A percentile compares a stretch with the other conserved stretches of the same genome.
These are phyloP conservation scores for Diaporthe destruens DNA, from an alignment of 2,329 filamentous ascomycete genomes.

Conservation along the genomic window DNA sequence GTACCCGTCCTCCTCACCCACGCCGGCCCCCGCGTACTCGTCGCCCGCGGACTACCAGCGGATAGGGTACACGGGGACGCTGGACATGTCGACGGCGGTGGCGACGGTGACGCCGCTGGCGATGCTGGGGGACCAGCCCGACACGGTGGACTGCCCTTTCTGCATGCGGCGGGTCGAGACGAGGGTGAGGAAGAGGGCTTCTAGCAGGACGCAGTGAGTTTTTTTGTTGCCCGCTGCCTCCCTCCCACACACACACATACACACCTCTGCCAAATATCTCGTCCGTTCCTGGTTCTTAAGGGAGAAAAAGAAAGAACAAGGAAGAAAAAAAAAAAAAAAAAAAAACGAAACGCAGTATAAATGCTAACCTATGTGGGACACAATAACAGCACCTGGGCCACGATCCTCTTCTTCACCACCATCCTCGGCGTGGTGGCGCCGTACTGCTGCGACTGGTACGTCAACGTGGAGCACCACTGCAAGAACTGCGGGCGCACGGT, in stretches of 20 bases:
- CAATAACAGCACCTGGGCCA: neutral
- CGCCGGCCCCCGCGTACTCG: slow-evolving; percentile 3
- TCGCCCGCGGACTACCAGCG: neutral
- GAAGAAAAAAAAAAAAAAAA: too few relatives aligned
- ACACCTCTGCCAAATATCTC: too few relatives aligned
- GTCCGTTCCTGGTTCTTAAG: too few relatives aligned
- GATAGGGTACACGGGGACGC: slow-evolving; percentile 22
- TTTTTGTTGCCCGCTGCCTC: too few relatives aligned
- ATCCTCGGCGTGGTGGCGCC: slow-evolving; percentile 12
- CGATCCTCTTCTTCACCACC: slow-evolving; percentile 9
- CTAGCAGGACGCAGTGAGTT: slow-evolving; percentile 19
- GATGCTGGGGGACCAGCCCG: slow-evolving; percentile 26
- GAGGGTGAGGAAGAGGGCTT: slow-evolving; percentile 24
- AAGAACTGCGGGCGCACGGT: slow-evolving; percentile 30
- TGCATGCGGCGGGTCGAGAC: slow-evolving; percentile 34
- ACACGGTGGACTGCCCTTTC: slow-evolving; percentile 27
- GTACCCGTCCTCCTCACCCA: neutral
- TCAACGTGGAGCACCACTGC: slow-evolving; percentile 27
- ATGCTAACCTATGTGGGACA: neutral
- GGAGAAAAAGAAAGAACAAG: too few relatives aligned
- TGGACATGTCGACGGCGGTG: slow-evolving; percentile 19
- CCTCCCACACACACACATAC: too few relatives aligned
- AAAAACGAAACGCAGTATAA: too few relatives aligned
- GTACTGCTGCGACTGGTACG: slow-evolving; percentile 23
- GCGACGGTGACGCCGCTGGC: slow-evolving; percentile 28